Percentiles rank a stretch among this genome's conserved stretches.
These are phyloP conservation scores for Pseudocercospora vitis DNA, from an alignment of 2,329 filamentous ascomycete genomes.

Conservation along the genomic window DNA sequence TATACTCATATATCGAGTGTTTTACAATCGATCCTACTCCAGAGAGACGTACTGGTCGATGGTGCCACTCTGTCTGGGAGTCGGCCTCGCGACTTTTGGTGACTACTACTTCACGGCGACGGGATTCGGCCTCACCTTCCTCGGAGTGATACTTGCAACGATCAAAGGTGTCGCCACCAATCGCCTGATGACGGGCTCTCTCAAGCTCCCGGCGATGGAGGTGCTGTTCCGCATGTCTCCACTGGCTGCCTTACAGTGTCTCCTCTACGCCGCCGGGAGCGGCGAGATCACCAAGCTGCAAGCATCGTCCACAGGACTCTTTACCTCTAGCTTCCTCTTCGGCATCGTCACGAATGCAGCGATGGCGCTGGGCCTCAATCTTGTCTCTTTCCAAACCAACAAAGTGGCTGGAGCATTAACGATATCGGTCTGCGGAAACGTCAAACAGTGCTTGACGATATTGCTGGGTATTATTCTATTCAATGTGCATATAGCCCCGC, in stretches of 20 bases:
- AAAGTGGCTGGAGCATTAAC: constrained; percentile 42
- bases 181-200: constrained; percentile 62
- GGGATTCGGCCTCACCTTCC: constrained; percentile 44
- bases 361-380: constrained; percentile 40
- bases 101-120: constrained; percentile 62
- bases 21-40: constrained; percentile 59
- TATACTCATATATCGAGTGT: constrained; percentile 60
- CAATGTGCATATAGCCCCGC: constrained; percentile 34
- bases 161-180: constrained; percentile 65
- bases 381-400: constrained; percentile 43
- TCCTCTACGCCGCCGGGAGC: constrained; percentile 24
- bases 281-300: constrained; percentile 42
- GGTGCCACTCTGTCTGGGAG: constrained; percentile 60
- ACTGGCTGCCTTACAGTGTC: constrained; percentile 26
- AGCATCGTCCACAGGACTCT: constrained; percentile 25
- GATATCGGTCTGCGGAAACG: constrained; percentile 40
- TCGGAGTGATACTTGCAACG: constrained; percentile 42
- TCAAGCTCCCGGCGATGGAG: constrained; percentile 60
- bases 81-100: constrained; percentile 61
- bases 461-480: constrained; percentile 41
- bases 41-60: constrained; percentile 60
- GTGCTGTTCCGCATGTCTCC: constrained; percentile 50
- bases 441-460: constrained; percentile 42
- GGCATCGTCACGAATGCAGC: constrained; percentile 37
- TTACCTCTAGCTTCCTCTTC: constrained; percentile 26